Evolutionary conservation across 345 rosid species (phyloP).

Genomic region (Salix viminalis): DNA sequence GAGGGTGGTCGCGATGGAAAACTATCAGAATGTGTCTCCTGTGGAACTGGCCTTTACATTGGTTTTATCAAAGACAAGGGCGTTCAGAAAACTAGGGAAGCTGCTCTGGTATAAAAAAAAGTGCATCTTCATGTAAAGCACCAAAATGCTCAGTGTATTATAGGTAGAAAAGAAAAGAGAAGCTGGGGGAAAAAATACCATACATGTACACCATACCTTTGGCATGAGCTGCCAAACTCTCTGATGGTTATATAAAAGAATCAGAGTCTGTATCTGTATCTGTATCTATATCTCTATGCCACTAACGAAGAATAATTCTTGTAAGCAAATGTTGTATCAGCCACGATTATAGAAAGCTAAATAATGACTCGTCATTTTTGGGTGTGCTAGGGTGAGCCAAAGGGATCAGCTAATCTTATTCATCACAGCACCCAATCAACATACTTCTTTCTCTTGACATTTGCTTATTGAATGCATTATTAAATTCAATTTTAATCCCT

Average conservation of each 20-base stretch:
- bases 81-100: conserved; percentile 33
- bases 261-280: neutral
- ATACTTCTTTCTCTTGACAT: neutral
- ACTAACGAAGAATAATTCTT: conserved; percentile 11
- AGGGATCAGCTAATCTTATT: neutral
- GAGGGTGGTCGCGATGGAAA: conserved; percentile 53
- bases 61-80: conserved; percentile 50
- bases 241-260: conserved; percentile 7
- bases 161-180: conserved; percentile 1
- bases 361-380: neutral
- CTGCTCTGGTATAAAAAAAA: conserved; percentile 39
- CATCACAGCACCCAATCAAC: neutral
- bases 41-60: conserved; percentile 54
- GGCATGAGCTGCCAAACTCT: conserved; percentile 22
- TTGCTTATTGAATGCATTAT: neutral
- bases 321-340: neutral
- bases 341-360: conserved; percentile 3
- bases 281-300: conserved; percentile 16
- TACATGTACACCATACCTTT: conserved; percentile 16
- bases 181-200: neutral
- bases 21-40: conserved; percentile 51
- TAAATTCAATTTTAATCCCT: neutral
- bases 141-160: conserved; percentile 3
- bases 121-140: conserved; percentile 3
- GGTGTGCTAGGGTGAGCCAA: neutral